Evolutionary conservation across 2,329 filamentous ascomycete genomes (phyloP).

Genomic region (Rhexocercosporidium sp.): DNA sequence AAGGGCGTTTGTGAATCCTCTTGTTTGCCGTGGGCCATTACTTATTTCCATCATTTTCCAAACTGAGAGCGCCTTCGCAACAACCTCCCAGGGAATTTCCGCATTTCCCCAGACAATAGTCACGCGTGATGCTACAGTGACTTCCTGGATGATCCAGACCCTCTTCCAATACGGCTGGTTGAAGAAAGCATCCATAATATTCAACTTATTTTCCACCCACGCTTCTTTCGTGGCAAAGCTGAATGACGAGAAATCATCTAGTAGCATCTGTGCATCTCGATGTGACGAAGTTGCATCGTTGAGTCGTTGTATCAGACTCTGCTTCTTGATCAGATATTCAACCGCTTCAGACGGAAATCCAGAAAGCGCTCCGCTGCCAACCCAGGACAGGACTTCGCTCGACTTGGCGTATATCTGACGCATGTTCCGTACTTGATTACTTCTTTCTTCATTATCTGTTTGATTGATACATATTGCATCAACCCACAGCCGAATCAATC

Average conservation of each 20-base stretch:
- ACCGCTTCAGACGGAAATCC: not conserved
- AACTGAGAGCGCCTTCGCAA: slow-evolving; percentile 30
- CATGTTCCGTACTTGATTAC: slow-evolving; percentile 20
- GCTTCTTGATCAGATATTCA: slow-evolving; percentile 6
- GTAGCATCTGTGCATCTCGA: not conserved
- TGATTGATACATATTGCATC: slow-evolving; percentile 28
- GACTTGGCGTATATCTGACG: slow-evolving; percentile 17
- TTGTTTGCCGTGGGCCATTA: not conserved
- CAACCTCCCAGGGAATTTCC: slow-evolving; percentile 28
- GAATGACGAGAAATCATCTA: not conserved
- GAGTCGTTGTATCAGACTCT: not conserved
- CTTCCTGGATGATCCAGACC: slow-evolving; percentile 28
- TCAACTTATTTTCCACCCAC: not conserved
- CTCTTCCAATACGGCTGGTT: slow-evolving; percentile 20
- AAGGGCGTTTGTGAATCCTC: not conserved
- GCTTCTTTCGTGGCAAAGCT: not conserved
- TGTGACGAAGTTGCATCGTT: not conserved
- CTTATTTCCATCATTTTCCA: not conserved
- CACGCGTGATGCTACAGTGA: slow-evolving; percentile 20
- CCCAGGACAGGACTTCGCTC: slow-evolving; percentile 14
- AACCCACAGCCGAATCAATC: slow-evolving; percentile 9
- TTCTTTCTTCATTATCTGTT: slow-evolving; percentile 15
- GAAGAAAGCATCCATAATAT: slow-evolving; percentile 11
- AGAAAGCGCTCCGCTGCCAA: slow-evolving; percentile 1
- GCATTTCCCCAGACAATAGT: slow-evolving; percentile 10